Percentiles rank a stretch among this genome's conserved stretches.
These are phyloP conservation scores for Anastatica hierochuntica DNA, from an alignment of 345 rosid species.

Conservation along the genomic window DNA sequence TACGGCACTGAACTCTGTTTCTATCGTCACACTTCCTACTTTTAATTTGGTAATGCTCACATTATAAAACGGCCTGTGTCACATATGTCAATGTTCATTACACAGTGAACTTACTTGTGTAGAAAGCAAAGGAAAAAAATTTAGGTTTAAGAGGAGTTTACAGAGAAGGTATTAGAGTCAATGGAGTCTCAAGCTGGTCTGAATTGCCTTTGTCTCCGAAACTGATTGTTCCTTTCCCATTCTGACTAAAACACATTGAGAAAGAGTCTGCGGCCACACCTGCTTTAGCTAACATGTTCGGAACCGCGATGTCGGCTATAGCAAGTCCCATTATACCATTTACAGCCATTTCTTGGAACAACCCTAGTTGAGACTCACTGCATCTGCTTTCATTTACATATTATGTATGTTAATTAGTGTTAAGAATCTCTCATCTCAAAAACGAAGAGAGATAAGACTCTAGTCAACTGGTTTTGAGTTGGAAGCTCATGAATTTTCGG, in stretches of 20 bases:
- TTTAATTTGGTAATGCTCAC: slow-evolving; percentile 45
- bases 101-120: too few species aligned
- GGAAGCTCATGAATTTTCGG: too few species aligned
- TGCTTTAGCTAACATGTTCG: slow-evolving; percentile 64
- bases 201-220: slow-evolving; percentile 87
- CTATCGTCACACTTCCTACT: slow-evolving; percentile 43
- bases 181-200: slow-evolving; percentile 75
- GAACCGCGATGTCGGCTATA: slow-evolving; percentile 57
- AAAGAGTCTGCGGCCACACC: slow-evolving; percentile 61
- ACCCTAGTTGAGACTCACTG: slow-evolving; percentile 64
- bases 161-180: too few species aligned
- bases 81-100: too few species aligned
- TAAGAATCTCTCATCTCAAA: too few species aligned
- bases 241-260: slow-evolving; percentile 77
- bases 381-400: too few species aligned
- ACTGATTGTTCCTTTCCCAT: slow-evolving; percentile 72
- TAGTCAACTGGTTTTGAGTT: too few species aligned
- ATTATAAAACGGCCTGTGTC: slow-evolving; percentile 71
- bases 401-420: too few species aligned
- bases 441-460: too few species aligned
- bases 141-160: too few species aligned
- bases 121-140: too few species aligned
- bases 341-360: slow-evolving; percentile 59
- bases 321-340: slow-evolving; percentile 94
- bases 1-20: slow-evolving; percentile 48